phyloP scores from a whole-genome alignment of 2,329 filamentous ascomycete genomes.

The Zymoseptoria brevis region DNA sequence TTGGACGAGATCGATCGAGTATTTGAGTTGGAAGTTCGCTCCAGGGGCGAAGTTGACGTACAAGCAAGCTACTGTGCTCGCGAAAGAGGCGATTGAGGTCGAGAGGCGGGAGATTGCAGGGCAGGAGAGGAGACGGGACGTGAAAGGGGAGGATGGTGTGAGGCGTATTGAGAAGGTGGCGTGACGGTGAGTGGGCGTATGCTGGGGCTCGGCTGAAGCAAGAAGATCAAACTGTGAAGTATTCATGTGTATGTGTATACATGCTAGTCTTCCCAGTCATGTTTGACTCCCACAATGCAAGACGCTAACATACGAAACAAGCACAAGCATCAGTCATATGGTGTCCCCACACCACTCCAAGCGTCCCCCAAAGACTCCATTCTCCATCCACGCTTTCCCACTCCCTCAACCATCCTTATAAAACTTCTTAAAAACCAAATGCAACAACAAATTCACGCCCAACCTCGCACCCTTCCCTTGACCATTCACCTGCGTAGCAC shows the following conservation, averaged over 20 bases:
- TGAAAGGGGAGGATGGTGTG: too few relatives aligned
- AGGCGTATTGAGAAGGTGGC: too few relatives aligned
- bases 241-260: neutral
- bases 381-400: neutral
- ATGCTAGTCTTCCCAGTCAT: neutral
- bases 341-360: neutral
- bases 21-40: conserved; percentile 8
- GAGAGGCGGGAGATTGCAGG: conserved; percentile 2
- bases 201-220: too few relatives aligned
- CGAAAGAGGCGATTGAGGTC: conserved; percentile 3
- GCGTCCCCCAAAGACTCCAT: neutral
- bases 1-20: conserved; percentile 12
- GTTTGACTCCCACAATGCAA: neutral
- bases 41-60: conserved; percentile 6
- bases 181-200: too few relatives aligned
- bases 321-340: neutral
- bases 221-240: neutral
- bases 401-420: conserved; percentile 48
- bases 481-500: conserved; percentile 5
- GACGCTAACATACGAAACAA: neutral
- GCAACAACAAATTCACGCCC: conserved; percentile 93
- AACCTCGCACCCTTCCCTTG: conserved; percentile 53
- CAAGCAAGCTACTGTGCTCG: conserved; percentile 7
- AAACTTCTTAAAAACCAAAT: conserved; percentile 98
- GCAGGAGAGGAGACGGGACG: too few relatives aligned